Evolutionary conservation across 768 basidiomycete genomes (phyloP), one percentile per base, ranked within the genome.

Genomic region (Terana coerulea): DNA sequence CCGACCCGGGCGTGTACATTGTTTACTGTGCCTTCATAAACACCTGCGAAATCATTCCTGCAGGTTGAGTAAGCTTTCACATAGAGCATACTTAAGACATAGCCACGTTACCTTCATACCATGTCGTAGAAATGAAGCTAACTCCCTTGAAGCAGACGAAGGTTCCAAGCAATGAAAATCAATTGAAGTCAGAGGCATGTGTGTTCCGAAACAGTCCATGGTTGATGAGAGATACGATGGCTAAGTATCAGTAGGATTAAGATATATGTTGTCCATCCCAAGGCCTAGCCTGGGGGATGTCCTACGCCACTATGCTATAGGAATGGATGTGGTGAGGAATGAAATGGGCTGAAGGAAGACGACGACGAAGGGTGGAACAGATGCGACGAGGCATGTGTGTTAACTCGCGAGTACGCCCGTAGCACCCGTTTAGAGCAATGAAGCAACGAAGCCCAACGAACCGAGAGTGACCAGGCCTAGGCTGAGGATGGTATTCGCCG

Each of bases 361-460:
- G 17, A 9, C 17, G 37, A 39, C 17, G 17, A 10, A 19, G 17
- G 17, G 24, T 39, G 3, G 17, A 17, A 19, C 15, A 22, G 17
- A 9, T n/a, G 10, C n/a, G 11, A 39, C n/a, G 24, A 39, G 14
- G 37, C 24, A n/a, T 22, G 37, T 39, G 15, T 5, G 37, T 19
- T 39, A 17, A 39, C 10, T 10, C 17, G 17, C 17, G 10, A n/a
- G 17, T 10, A 9, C 37, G 10, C 17, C 24, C 17, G 17, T 5
- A 15, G 17, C 11, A 17, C 3, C 14, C 15, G 17, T 3, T 39
- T 17, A 14, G 17, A 39, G 11, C 17, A 39, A 19, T 10, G 45
- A 46, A 21, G 45, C 45, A 24, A 46, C 29, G 29, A 46, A 46
- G 45, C 45, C 45, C 6, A 46, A 14, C 30, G 45, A 46, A 5